A percentile compares a stretch with the other conserved stretches of the same genome.
These are phyloP conservation scores for Plasmopara muralis DNA, from an alignment of 352 stramenopile species.

Conservation along the genomic window DNA sequence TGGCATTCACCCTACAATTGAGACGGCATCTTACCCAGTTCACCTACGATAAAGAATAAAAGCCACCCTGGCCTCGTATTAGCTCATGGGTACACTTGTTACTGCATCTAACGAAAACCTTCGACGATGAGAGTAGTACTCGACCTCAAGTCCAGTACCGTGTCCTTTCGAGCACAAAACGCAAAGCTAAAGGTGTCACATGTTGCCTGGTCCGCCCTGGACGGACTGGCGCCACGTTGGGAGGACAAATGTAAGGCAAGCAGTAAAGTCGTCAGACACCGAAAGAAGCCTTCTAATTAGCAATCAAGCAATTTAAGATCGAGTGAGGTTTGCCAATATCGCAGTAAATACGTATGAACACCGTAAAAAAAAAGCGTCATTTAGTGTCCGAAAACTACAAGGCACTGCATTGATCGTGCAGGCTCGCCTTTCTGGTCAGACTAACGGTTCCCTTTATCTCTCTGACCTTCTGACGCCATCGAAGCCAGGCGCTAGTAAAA, in stretches of 20 bases:
- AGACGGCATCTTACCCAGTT: no score
- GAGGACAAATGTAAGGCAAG: slow-evolving; percentile 10
- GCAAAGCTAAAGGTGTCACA: slow-evolving; percentile 10
- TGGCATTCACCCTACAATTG: no score
- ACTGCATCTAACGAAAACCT: no score
- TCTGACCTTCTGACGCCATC: slow-evolving; percentile 28
- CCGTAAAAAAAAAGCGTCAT: no score
- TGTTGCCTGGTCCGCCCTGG: slow-evolving; percentile 13
- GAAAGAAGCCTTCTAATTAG: slow-evolving; percentile 7
- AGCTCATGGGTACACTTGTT: no score
- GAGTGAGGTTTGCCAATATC: neutral
- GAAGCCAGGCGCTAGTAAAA: slow-evolving; percentile 24
- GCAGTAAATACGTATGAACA: no score
- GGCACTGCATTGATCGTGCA: no score
- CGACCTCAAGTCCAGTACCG: slow-evolving; percentile 32
- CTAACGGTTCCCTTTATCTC: slow-evolving; percentile 3
- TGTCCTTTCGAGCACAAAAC: slow-evolving; percentile 17
- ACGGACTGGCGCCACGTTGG: slow-evolving; percentile 3
- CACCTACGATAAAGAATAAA: no score
- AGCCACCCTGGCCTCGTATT: no score
- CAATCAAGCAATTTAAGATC: neutral
- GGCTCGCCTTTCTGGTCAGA: neutral
- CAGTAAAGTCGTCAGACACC: slow-evolving; percentile 18
- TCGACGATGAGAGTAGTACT: slow-evolving; percentile 19
- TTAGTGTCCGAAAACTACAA: no score